Evolutionary conservation across 2,329 filamentous ascomycete species (phyloP).

Genomic region (Pseudogymnoascus sp.): DNA sequence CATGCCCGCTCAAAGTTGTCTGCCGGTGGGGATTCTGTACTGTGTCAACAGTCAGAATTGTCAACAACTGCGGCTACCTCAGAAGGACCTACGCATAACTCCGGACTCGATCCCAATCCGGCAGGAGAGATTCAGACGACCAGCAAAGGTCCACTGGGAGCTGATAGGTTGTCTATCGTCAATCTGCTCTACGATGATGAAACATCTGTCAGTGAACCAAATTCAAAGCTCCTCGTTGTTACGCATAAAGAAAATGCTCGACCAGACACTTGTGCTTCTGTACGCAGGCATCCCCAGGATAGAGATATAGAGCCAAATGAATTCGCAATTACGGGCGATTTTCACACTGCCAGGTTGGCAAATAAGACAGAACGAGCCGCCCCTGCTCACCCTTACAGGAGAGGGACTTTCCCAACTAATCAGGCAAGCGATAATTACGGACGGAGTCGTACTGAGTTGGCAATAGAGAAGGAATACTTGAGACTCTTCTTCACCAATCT

Average conservation of each 20-base stretch:
- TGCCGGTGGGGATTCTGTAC: not conserved
- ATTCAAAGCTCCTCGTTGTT: not conserved
- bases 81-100: not conserved
- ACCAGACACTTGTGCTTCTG: not conserved
- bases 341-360: not conserved
- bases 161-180: not conserved
- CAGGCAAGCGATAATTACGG: not conserved
- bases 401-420: not conserved
- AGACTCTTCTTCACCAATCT: not conserved
- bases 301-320: not conserved
- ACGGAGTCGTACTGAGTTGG: not conserved
- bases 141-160: not conserved
- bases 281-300: not conserved
- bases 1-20: not conserved
- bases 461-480: not conserved
- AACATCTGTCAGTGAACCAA: not conserved
- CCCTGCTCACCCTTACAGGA: not conserved
- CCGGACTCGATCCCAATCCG: not conserved
- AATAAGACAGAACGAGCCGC: not conserved
- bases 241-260: not conserved
- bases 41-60: not conserved
- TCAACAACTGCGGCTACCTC: not conserved
- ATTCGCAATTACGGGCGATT: not conserved
- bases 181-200: not conserved
- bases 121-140: not conserved